Base-by-base conservation (phyloP, 2,329 filamentous ascomycete species). In the Teratosphaeria pseudoeucalypti region DNA sequence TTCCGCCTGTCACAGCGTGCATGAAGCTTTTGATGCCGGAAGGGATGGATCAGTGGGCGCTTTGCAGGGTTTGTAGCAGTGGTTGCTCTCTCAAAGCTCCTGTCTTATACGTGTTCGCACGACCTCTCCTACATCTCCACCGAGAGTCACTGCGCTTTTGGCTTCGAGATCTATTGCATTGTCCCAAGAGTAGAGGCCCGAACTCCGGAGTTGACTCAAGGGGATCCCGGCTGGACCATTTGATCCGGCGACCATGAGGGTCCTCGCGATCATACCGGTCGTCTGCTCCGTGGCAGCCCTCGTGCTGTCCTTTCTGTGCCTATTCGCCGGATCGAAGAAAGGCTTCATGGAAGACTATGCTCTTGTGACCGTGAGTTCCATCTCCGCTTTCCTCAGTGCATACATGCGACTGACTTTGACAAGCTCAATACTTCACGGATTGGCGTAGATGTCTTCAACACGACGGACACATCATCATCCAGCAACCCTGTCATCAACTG, bases 321-420 rank as follows among this genome's bases (percentile, higher is more conserved):
- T 87, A 60, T 85, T 85, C 65, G 84, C 84, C 1, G 84, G 84
- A 47, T 76, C 79, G 43, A 82, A 81, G 65, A 75, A 73, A 57
- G 75, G 74, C 16, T 79, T 85, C 64, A 78, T 87, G 72, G 78
- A 84, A 60, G 74, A 80, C 55, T 82, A 81, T 60, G 75, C 82
- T 59, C 74, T 86, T 52, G 70, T 86, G 53, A 84, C 81, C 3
- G 43, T 49, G 19, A 23, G 43, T 49, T 10, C 23, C 43, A 19
- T 11, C 12, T 57, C 3, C 32, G 39, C 14, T 37, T 55, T 57
- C 61, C 19, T 43, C 47, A 9, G 60, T 49, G 37, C 11, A 6
- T n/a, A 12, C 16, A 43, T n/a, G 23, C 6, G 43, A 49, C 43
- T 49, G 43, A 49, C 43, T 49, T 11, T 49, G 43, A 49, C 43